Evolutionary conservation across 1,284 basidiomycete genomes (phyloP), one percentile per base, ranked within the genome.

Genomic region (Irpex sp.): DNA sequence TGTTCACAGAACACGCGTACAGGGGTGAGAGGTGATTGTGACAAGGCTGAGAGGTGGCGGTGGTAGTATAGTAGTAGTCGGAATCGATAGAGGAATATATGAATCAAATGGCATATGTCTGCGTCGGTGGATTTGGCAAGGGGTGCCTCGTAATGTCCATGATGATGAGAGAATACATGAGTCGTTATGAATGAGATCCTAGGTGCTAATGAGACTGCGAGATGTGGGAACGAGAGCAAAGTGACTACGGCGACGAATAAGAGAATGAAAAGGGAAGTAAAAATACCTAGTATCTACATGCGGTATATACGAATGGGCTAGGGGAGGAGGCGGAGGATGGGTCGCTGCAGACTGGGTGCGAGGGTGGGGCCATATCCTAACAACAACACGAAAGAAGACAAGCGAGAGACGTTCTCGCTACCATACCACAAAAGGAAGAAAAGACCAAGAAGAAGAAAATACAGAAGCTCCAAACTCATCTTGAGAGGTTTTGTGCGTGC

Each of bases 381-480:
- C 21, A 56, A 56, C 31, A 36, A 36, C 6, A 8, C 2, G 26
- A 56, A 11, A 21, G 54, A 21, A 13, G 13, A 36, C 13, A 13
- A 17, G 8, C 54, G 19, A 7, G 54, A 31, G n/a, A 8, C 11
- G 26, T 26, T 44, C 40, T 15, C 40, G 15, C 40, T 9, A 44
- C 40, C 40, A 44, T 44, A 44, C 8, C 40, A 44, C 40, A 44
- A 44, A 44, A 44, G 15, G 40, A 15, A 44, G n/a, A 56, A 56
- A 17, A 34, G 13, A 36, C 26, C 54, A 56, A 15, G 26, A 47
- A 59, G 40, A 55, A 49, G 26, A 49, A 47, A 44, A 59, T 63
- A 59, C 52, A 62, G 51, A 63, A 62, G 61, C 62, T 63, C 62
- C 62, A 48, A 63, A 56, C 62, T 59, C 51, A 63, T 58, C 58